phyloP scores from a whole-genome alignment of 345 rosid species.

The Brassica carinata region DNA sequence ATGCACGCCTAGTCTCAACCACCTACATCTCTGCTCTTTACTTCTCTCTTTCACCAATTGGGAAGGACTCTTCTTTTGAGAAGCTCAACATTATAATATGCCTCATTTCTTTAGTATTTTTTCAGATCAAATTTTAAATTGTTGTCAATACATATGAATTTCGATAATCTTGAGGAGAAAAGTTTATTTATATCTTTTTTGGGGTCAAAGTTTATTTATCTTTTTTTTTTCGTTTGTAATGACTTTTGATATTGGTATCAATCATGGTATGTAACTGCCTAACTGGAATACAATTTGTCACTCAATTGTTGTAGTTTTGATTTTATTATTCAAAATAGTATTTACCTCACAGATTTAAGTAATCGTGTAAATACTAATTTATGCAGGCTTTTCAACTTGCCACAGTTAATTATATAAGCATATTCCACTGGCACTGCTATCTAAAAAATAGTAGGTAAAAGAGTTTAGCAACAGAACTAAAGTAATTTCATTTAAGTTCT shows the following conservation, averaged over 20 bases:
- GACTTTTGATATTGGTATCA: neutral
- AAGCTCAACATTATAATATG: neutral
- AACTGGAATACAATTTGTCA: too few species aligned
- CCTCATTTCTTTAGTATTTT: neutral
- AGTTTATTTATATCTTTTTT: neutral
- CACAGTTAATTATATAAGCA: neutral
- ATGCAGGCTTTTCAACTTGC: neutral
- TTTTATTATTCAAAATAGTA: neutral
- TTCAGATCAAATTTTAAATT: neutral
- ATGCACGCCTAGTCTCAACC: slow-evolving; percentile 14
- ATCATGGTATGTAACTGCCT: too few species aligned
- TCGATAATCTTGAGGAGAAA: neutral
- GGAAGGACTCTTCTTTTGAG: slow-evolving; percentile 17
- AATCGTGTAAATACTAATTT: neutral
- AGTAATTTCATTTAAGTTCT: neutral
- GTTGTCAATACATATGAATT: neutral
- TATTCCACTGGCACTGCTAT: neutral
- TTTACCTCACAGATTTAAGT: neutral
- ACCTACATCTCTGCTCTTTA: neutral
- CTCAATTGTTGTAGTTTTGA: neutral
- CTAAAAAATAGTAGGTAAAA: neutral
- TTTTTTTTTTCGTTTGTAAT: neutral
- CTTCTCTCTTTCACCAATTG: slow-evolving; percentile 5
- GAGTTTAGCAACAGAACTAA: too few species aligned
- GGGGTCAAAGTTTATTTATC: neutral